Conservation (phyloP, 805 yeast species). For the Saccharomyces kudriavzevii region DNA sequence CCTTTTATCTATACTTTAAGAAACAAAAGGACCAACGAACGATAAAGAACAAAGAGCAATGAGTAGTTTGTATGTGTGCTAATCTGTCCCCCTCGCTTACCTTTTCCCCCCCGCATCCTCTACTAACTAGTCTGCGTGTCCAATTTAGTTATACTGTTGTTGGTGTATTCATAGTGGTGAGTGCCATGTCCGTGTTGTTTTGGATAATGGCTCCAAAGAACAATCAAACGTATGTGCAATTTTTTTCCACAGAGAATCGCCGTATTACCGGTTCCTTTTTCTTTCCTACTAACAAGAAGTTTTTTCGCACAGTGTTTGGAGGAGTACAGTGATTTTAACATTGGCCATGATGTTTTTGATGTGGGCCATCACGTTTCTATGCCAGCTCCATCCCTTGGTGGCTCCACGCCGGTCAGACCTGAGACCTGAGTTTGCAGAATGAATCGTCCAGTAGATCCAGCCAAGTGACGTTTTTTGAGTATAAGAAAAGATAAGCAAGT, state of each 20-base stretch:
- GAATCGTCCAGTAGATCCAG: background rate
- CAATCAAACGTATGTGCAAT: slow-evolving; percentile 52
- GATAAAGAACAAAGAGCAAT: background rate
- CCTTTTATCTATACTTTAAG: background rate
- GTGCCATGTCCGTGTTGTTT: slow-evolving; percentile 51
- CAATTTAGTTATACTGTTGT: slow-evolving; percentile 58
- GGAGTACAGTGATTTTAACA: slow-evolving; percentile 60
- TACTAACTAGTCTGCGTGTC: background rate
- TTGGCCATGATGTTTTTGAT: slow-evolving; percentile 71
- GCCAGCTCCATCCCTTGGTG: slow-evolving; percentile 83
- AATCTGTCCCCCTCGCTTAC: background rate
- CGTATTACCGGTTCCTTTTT: background rate
- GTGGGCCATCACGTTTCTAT: slow-evolving; percentile 89
- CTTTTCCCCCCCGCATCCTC: background rate
- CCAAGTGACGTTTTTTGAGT: background rate
- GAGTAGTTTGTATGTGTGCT: slow-evolving; percentile 14
- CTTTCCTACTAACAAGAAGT: slow-evolving; percentile 5
- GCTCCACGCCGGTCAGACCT: slow-evolving; percentile 84
- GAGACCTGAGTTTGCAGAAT: slow-evolving; percentile 59
- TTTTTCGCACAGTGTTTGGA: slow-evolving; percentile 43
- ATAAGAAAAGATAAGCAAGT: background rate
- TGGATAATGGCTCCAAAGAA: slow-evolving; percentile 85
- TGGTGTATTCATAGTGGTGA: slow-evolving; percentile 51
- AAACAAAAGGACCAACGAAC: background rate
- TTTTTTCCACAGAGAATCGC: background rate